A percentile compares a stretch with the other conserved stretches of the same genome.
Evolutionary conservation across 1,139 yeast species (phyloP).

Genomic region (Torulaspora globosa): DNA sequence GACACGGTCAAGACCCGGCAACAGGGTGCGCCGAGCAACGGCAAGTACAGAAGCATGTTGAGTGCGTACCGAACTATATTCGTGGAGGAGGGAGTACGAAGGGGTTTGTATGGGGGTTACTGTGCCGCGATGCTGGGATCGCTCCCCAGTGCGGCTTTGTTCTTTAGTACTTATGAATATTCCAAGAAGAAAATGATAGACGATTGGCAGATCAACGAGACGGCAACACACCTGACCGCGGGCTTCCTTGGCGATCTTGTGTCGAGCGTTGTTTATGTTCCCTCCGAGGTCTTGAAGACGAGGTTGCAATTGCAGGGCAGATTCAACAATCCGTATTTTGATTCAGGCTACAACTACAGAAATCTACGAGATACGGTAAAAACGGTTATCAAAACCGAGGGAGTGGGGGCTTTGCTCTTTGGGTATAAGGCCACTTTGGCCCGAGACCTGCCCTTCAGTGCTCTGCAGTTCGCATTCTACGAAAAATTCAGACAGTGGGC

Average conservation of each 20-base stretch:
- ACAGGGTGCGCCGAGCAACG: slow-evolving; percentile 75
- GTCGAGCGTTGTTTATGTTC: slow-evolving; percentile 90
- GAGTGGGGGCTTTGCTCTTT: slow-evolving; percentile 68
- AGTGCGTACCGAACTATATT: slow-evolving; percentile 69
- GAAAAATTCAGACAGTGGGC: slow-evolving; percentile 74
- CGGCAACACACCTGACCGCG: slow-evolving; percentile 72
- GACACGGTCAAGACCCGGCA: slow-evolving; percentile 97
- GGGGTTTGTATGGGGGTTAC: slow-evolving; percentile 91
- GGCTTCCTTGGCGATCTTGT: slow-evolving; percentile 91
- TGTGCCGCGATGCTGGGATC: slow-evolving; percentile 88
- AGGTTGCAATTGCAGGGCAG: slow-evolving; percentile 88
- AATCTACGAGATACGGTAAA: slow-evolving; percentile 64
- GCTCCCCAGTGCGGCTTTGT: slow-evolving; percentile 88
- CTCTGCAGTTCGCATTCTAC: slow-evolving; percentile 91
- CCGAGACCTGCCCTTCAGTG: slow-evolving; percentile 91
- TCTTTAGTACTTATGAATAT: slow-evolving; percentile 84
- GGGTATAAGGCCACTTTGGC: slow-evolving; percentile 92
- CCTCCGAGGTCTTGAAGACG: slow-evolving; percentile 93
- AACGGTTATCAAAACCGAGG: slow-evolving; percentile 66
- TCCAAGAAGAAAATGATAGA: slow-evolving; percentile 68
- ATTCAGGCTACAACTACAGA: slow-evolving; percentile 81
- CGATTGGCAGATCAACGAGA: slow-evolving; percentile 66
- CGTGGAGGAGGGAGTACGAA: slow-evolving; percentile 73
- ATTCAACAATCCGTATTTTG: slow-evolving; percentile 70
- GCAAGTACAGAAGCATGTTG: slow-evolving; percentile 64